Base-by-base conservation (phyloP, 2,329 filamentous ascomycete species). In the Fulvia fulva region DNA sequence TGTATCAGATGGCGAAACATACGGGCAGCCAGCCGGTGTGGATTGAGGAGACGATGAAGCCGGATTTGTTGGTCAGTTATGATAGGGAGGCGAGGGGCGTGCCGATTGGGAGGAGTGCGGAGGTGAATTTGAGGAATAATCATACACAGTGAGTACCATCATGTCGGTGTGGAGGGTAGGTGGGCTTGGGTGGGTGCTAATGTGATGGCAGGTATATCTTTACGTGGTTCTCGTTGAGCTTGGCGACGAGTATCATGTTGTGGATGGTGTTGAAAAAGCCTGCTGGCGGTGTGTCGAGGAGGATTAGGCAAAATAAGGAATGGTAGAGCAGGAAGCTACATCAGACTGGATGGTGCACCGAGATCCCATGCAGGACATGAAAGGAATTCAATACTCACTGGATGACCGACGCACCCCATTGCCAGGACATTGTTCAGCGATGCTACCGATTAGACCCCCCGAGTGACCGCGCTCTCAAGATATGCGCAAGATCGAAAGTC, bases 231-330 rank as follows among this genome's bases (percentile, higher is more conserved):
- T 62, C 82, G 96, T 63, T 88, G 86, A 57, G 75, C 88, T 43
- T 65, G 30, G 92, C 92, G 57, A 99, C 94, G 41, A 86, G 90
- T 12, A 84, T 99, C 71, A 99, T 99, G 94, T 80, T 99, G 71
- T 96, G 88, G 83, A 92, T 97, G 89, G 86, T 99, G 37, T 79
- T 96, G 61, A 91, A 89, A 74, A 96, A 93, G 76, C 91, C 91
- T 14, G 81, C 90, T 4, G 57, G 61, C 9, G 66, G 65, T 67
- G 69, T 58, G 46, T 58, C 50, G 22, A 45, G 60, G 51, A 47
- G 65, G 30, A 58, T 63, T 23, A 57, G 65, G 50, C 58, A 66
- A 60, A 66, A 65, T 55, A 44, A 52, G 53, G 55, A 57, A 43
- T 67, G 65, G 65, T 66, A 58, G 55, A 52, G n/a, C n/a, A n/a